These are phyloP conservation scores for Mercurialis annua DNA, from an alignment of 345 rosid genomes.

Conservation along the genomic window DNA sequence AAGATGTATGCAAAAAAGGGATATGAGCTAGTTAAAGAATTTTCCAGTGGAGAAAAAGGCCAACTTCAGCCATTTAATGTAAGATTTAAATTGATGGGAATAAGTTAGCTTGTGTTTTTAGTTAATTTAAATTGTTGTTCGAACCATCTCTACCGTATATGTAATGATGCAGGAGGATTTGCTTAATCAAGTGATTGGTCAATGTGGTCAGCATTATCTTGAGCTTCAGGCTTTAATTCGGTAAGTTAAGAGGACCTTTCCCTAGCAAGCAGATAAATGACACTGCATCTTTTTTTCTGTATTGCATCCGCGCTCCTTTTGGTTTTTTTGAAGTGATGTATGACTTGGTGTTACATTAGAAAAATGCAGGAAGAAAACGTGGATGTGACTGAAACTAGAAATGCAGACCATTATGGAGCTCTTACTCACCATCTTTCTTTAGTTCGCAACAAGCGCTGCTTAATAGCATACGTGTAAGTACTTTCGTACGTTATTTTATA, in stretches of 20 bases:
- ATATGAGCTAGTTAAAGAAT: slow-evolving; percentile 32
- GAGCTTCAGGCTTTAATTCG: slow-evolving; percentile 31
- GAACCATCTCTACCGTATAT: background rate
- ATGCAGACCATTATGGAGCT: slow-evolving; percentile 85
- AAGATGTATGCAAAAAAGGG: slow-evolving; percentile 33
- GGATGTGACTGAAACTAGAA: slow-evolving; percentile 72
- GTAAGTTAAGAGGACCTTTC: slow-evolving; percentile 22
- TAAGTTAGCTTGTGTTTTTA: background rate
- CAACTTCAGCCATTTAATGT: slow-evolving; percentile 35
- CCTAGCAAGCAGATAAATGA: too few species aligned
- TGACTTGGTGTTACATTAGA: slow-evolving; percentile 31
- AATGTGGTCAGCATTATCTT: slow-evolving; percentile 27
- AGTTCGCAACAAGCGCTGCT: slow-evolving; percentile 84
- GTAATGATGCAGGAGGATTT: slow-evolving; percentile 24
- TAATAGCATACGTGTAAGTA: slow-evolving; percentile 84
- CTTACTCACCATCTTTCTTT: slow-evolving; percentile 83
- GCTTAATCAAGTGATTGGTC: slow-evolving; percentile 31
- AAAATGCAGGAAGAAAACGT: slow-evolving; percentile 86
- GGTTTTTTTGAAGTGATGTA: background rate
- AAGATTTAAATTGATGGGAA: slow-evolving; percentile 6
- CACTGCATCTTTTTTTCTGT: too few species aligned
- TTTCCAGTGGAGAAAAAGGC: slow-evolving; percentile 26
- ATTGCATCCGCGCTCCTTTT: background rate
- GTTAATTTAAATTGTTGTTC: background rate
- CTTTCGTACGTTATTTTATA: slow-evolving; percentile 7